A percentile compares a stretch with the other conserved stretches of the same genome.
These are phyloP conservation scores for Neurospora sublineolata DNA, from an alignment of 495 filamentous ascomycete genomes.

Conservation along the genomic window DNA sequence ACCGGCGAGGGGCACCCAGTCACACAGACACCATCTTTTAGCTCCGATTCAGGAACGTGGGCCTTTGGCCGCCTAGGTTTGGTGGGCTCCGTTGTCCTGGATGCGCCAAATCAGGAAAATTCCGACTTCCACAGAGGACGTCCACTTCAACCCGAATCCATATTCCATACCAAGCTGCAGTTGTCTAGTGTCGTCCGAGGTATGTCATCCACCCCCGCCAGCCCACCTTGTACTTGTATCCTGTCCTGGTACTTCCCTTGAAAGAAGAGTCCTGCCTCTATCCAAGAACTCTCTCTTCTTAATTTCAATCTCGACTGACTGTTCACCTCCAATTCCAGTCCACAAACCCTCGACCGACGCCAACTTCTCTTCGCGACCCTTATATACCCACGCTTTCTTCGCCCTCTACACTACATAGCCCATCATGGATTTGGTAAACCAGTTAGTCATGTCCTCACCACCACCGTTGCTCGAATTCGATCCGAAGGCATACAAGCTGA, in stretches of 20 bases:
- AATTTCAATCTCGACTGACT: not conserved
- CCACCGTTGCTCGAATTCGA: not conserved
- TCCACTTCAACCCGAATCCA: not conserved
- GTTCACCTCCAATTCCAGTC: not conserved
- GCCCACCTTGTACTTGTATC: not conserved
- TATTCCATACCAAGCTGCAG: not conserved
- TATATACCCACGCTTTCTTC: not conserved
- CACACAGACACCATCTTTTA: not conserved
- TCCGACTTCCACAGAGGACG: not conserved
- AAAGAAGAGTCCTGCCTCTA: not conserved
- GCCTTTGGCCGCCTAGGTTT: conserved; percentile 2
- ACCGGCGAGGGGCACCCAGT: conserved; percentile 19
- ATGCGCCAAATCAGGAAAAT: conserved; percentile 5
- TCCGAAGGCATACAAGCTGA: conserved; percentile 25
- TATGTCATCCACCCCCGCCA: not conserved
- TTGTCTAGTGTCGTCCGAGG: not conserved
- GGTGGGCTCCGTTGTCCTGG: not conserved
- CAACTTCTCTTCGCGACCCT: not conserved
- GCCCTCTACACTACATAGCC: not conserved
- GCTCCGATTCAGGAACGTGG: conserved; percentile 39
- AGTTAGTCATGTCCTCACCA: conserved; percentile 43
- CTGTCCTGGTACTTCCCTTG: not conserved
- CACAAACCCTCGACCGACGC: not conserved
- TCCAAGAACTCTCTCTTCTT: not conserved
- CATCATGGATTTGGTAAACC: conserved; percentile 73